Base-by-base conservation (phyloP, 306 rosid genomes). In the Chamaecrista fasciculata region DNA sequence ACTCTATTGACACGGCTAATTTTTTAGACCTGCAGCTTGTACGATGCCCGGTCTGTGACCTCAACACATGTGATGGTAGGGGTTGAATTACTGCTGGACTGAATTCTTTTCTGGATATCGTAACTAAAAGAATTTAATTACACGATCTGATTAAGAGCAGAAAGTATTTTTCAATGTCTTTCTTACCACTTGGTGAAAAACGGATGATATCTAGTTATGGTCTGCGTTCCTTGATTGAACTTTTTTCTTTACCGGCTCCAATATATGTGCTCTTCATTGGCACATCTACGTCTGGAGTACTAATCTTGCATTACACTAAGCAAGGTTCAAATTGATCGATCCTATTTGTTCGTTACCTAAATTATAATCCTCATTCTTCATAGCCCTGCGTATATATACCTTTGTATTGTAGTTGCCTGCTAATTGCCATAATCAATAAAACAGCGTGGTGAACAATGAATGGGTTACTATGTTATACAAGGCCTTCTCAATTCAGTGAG, bases 21-120 rank as follows among this genome's bases (percentile, higher is more conserved):
- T 82, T 76, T 67, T 67, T 89, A 94, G 99, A 94, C 78, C 95
- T 94, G 71, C 99, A 94, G 69, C 99, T 94, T 81, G 99, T 89
- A 40, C 91, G 99, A 66, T 91, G 97, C 83, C 97, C 96, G 0
- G 96, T 91, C 58, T 94, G 97, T 69, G 95, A 91, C 72, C 97
- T 91, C 79, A 86, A 91, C 64, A 94, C 95, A 8, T 94, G 97
- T 61, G 99, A 94, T 70, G 99, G 99, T 91, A 76, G 21, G 50
- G 9, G 21, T n/a, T 46, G 21, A 46, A 31, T 58, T 58, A 58
- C 64, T 29, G 16, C 10, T 31, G 33, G 25, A 33, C 2, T 31
- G n/a, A 39, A 34, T 16, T 33, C 46, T 33, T 59, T 58, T 34
- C 12, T 16, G 5, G 62, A 64, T 66, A 36, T 23, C 6, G 23